Base-by-base conservation (phyloP, 805 yeast genomes). In the Starmerella roubikii region DNA sequence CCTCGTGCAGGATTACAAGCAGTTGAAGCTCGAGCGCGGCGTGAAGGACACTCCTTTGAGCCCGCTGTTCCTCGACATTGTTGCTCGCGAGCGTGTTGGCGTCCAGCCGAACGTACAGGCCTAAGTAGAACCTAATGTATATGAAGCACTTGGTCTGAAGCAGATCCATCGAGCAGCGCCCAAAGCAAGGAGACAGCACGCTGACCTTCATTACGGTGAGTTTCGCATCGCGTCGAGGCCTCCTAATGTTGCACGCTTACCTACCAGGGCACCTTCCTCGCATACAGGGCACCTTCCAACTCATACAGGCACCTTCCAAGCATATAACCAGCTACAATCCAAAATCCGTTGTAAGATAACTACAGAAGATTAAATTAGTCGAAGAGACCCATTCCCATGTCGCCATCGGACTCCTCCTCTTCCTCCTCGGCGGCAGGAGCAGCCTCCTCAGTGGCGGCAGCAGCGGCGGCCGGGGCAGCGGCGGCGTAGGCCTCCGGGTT, bases 401-500 rank as follows among this genome's bases (percentile, higher is more conserved):
- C 81, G 47, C 68, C 72, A 51, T 65, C 68, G 48, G 64, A 72
- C 56, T 68, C 80, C 53, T 72, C 91, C 54, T 71, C 85, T 54
- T 68, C 83, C 58, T 68, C 93, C 44, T 68, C 86, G 38, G 72
- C 81, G 50, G 76, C 83, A 44, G 70, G 85, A 51, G 71, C 83
- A 45, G 69, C 80, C 47, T 72, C 79, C 49, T 72, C 77, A 46
- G 74, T 73, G 40, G 66, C 69, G 48, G 71, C 57, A 58, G 82
- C 74, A 57, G 93, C 79, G 60, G 95, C 95, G 65, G 71, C 95
- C 60, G 97, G 94, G 61, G 96, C 96, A 71, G 95, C 93, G 62
- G 97, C 79, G 65, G 97, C 98, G 72, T 88, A 91, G 68, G 94
- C 94, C 53, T 91, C 97, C 68, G 99, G 99, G 93, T 91, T 88